Base-by-base conservation (phyloP, 805 yeast species). In the Wilhelminamyces savonicus region DNA sequence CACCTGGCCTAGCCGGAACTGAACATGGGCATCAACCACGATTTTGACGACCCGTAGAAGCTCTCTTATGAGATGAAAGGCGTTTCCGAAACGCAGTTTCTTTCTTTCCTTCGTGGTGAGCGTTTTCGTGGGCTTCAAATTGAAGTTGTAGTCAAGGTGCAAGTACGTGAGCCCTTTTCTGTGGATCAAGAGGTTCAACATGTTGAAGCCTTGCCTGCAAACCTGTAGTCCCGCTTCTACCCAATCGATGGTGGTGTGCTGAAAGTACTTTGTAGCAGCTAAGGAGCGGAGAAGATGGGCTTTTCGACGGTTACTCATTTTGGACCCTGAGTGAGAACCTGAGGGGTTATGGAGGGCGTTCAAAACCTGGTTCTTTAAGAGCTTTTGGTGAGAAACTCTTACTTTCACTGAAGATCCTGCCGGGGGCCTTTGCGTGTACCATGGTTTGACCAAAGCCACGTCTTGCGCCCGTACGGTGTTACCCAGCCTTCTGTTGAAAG, bases 221-320 rank as follows among this genome's bases (percentile, higher is more conserved):
- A 92, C 76, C 57, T 92, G 97, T 34, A 92, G 62, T 17, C 97
- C 98, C 1, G 97, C 98, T 54, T 92, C 99, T 3, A 90, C 92
- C 99, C 99, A 92, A 55, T 92, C 98, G 28, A 92, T 78, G 0
- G 88, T 71, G 0, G 98, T 90, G 44, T 83, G 80, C 49, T 86
- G 95, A 56, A 92, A 92, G 52, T 75, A 92, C 47, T 85, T 88
- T 0, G 98, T 92, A 26, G 71, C 66, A 34, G 76, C 75, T 41
- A 92, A 67, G 18, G 77, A 68, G 37, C 74, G 76, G 16, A 92
- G 51, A 10, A 92, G 59, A 23, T 74, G 69, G 5, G 71, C 66
- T 42, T 77, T 81, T 28, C 69, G 67, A 26, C 58, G 68, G 19
- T 62, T 59, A 2, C 66, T 59, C 3, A 63, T 57, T 15, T 54